Evolutionary conservation across 2,329 filamentous ascomycete genomes (phyloP), one percentile per base, ranked within the genome.

Genomic region (Ilyonectria sp.): DNA sequence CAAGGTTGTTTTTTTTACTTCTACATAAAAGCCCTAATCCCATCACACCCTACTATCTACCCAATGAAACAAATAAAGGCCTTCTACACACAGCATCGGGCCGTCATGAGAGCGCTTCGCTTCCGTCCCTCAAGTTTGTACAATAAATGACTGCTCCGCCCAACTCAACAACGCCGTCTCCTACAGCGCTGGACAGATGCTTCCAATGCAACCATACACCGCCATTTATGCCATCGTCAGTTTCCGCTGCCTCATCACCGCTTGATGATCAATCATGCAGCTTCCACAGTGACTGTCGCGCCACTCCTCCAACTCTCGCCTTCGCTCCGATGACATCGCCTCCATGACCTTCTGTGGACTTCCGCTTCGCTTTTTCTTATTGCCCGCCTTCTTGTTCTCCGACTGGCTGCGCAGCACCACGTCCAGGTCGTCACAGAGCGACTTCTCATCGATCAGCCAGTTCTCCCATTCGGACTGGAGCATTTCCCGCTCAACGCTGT

Each of bases 391-490:
- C 62, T 63, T 69, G 55, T 69, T 69, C 50, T 71, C 69, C 50
- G 69, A 63, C 4, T 77, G 77, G 4, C 69, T 58, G 10, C 75
- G 64, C 21, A 92, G 78, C 75, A 86, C 80, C 35, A 76, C 77
- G 29, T 84, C 82, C 6, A 89, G 83, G 76, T 92, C 88, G 63
- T 89, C 89, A 79, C 96, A 99, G 55, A 93, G 89, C 37, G 86
- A 81, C 70, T 90, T 91, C 82, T 99, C 96, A 72, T 93, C 92
- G 3, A 88, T 81, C 33, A 98, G 86, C 95, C 95, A 99, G 70
- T 93, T 93, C 82, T 97, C 95, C 92, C 94, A 99, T 80, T 98
- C 95, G 0, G 92, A 92, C 75, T 90, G 89, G 60, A 98, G 81
- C 79, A 97, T 91, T 79, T 98, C 94, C 65, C 89, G 87, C 84